Evolutionary conservation across 2,329 filamentous ascomycete species (phyloP), one percentile per base, ranked within the genome.

Genomic region (Monilinia fructicola): DNA sequence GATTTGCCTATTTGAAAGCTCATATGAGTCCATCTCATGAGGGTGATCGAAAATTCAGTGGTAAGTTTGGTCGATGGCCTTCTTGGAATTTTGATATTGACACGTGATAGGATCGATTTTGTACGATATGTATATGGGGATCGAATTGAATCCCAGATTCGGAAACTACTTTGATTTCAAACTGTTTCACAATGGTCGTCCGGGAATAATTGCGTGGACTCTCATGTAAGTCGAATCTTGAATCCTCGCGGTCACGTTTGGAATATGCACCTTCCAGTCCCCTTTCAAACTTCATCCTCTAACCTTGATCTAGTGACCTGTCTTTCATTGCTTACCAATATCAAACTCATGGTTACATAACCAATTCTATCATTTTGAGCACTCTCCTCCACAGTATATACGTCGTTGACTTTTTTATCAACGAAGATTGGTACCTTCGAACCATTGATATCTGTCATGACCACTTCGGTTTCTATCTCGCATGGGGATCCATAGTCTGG

Each of bases 181-280:
- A 66, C 73, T 82, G 0, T 83, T 82, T 68, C 79, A 77, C 59
- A 82, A 82, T 63, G 80, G 81, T 4, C 74, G 81, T 28, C 78
- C 79, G n/a, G 81, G 81, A 11, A 82, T 83, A 64, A 75, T 82
- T 68, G 76, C 78, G 11, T 82, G 80, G 80, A 80, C 79, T n/a
- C 71, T 82, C 42, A 79, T 81, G 80, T 81, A 71, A 54, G 76
- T 68, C 12, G 38, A 38, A 35, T 16, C n/a, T 50, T 16, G 21
- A 44, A 42, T n/a, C 64, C 21, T 23, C 3, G 44, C 61, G 65
- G 11, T 55, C 31, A 28, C 28, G 26, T 42, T 12, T 40, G 65
- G 48, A 53, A 55, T 67, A 28, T 50, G 55, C 59, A 46, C 21
- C 18, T 65, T 53, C 21, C 9, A 40, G n/a, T 5, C 38, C 44